Percentiles rank a stretch among this genome's conserved stretches.
phyloP scores from a whole-genome alignment of 2,329 filamentous ascomycete species.

The Aureobasidium subglaciale region DNA sequence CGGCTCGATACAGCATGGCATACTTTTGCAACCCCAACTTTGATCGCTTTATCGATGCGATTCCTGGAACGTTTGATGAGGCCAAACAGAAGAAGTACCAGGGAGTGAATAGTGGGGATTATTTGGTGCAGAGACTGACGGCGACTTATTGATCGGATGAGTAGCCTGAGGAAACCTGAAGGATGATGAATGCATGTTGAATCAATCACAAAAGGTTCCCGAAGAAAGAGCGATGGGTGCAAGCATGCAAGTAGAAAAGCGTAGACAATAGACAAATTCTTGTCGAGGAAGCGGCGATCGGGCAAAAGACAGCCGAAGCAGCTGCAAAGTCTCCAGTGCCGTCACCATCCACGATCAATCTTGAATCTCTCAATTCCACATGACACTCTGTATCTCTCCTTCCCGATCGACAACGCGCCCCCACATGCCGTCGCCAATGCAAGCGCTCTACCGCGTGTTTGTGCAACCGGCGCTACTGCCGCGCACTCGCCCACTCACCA shows the following conservation, averaged over 20 bases:
- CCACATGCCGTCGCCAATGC: conserved; percentile 12
- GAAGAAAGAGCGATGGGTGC: neutral
- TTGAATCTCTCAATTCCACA: neutral
- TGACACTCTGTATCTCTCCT: too few species aligned
- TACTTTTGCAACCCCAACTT: conserved; percentile 90
- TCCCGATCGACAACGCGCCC: neutral
- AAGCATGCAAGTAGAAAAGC: too few species aligned
- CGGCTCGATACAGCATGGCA: conserved; percentile 74
- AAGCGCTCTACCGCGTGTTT: conserved; percentile 40
- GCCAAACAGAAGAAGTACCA: conserved; percentile 67
- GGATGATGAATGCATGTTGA: neutral
- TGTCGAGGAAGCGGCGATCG: neutral
- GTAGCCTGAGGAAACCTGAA: too few species aligned
- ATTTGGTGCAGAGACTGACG: conserved; percentile 68
- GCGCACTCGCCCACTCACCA: neutral
- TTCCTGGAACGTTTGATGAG: conserved; percentile 68
- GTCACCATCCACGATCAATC: neutral
- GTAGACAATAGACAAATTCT: too few species aligned
- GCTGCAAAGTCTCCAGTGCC: neutral
- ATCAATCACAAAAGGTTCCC: too few species aligned
- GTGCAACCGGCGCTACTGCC: conserved; percentile 27
- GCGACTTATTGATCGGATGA: conserved; percentile 51
- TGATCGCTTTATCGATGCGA: conserved; percentile 66
- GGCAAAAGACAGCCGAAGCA: neutral
- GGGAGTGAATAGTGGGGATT: conserved; percentile 71